Percentiles rank a stretch among this genome's conserved stretches.
Evolutionary conservation across 495 filamentous ascomycete species (phyloP).

Genomic region (Penicillium flavigenum): DNA sequence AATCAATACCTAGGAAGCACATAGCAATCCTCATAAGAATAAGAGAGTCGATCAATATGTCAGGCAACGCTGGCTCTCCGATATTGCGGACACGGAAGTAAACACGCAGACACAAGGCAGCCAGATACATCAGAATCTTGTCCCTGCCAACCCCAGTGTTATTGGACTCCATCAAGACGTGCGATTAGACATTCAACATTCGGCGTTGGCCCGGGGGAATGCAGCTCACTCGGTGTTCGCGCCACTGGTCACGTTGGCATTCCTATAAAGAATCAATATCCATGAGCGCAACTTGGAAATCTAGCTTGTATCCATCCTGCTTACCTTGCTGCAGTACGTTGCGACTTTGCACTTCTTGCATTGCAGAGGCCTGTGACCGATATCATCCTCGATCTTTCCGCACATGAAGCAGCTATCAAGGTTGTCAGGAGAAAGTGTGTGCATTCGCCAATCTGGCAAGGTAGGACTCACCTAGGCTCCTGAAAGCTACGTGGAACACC

Average conservation of each 20-base stretch:
- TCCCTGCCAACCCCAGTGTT: neutral
- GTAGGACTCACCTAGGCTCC: neutral
- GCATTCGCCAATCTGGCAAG: neutral
- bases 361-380: neutral
- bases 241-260: neutral
- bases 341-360: constrained; percentile 7
- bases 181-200: neutral
- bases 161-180: neutral
- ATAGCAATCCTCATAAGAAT: neutral
- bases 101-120: no score
- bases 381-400: constrained; percentile 5
- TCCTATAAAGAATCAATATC: neutral
- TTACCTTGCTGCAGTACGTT: constrained; percentile 8
- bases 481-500: constrained; percentile 8
- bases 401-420: constrained; percentile 9
- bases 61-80: neutral
- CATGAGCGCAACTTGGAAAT: no score
- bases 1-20: neutral
- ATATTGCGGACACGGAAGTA: neutral
- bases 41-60: neutral
- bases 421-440: neutral
- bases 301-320: no score
- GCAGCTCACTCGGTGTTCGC: neutral
- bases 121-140: neutral
- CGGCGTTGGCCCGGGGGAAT: neutral